These are phyloP conservation scores for Talaromyces sp. DNA, from an alignment of 2,329 filamentous ascomycete genomes.

Conservation along the genomic window DNA sequence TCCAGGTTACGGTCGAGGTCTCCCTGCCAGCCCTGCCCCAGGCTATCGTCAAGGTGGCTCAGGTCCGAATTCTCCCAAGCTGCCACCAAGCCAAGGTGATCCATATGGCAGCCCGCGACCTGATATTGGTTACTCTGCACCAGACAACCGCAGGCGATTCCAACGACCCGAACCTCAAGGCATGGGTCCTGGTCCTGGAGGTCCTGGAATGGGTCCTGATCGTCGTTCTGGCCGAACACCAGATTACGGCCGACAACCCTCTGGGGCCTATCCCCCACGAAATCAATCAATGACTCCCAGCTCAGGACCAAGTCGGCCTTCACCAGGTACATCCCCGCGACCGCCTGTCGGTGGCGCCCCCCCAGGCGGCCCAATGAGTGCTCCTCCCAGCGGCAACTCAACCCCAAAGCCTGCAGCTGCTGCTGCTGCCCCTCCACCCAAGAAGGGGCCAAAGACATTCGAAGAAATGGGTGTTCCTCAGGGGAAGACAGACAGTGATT, in stretches of 20 bases:
- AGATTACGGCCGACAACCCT: conserved; percentile 27
- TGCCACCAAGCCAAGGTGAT: conserved; percentile 30
- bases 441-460: conserved; percentile 88
- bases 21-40: conserved; percentile 9
- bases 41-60: conserved; percentile 35
- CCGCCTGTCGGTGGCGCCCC: conserved; percentile 4
- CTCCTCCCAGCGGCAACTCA: conserved; percentile 7
- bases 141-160: conserved; percentile 43
- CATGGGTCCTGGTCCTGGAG: conserved; percentile 12
- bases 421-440: conserved; percentile 37
- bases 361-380: conserved; percentile 18
- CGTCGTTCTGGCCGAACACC: conserved; percentile 32
- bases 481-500: conserved; percentile 81
- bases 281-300: conserved; percentile 28
- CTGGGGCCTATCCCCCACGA: conserved; percentile 34
- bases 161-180: conserved; percentile 37
- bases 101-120: conserved; percentile 36
- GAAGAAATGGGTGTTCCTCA: conserved; percentile 96
- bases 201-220: conserved; percentile 13
- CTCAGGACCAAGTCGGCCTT: conserved; percentile 27
- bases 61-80: conserved; percentile 30
- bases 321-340: conserved; percentile 42
- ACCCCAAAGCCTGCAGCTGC: conserved; percentile 29
- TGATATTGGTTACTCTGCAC: conserved; percentile 49
- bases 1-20: conserved; percentile 16